Percentiles rank a stretch among this genome's conserved stretches.
Evolutionary conservation across 1,284 basidiomycete genomes (phyloP).

Genomic region (Ceratobasidium sp.): DNA sequence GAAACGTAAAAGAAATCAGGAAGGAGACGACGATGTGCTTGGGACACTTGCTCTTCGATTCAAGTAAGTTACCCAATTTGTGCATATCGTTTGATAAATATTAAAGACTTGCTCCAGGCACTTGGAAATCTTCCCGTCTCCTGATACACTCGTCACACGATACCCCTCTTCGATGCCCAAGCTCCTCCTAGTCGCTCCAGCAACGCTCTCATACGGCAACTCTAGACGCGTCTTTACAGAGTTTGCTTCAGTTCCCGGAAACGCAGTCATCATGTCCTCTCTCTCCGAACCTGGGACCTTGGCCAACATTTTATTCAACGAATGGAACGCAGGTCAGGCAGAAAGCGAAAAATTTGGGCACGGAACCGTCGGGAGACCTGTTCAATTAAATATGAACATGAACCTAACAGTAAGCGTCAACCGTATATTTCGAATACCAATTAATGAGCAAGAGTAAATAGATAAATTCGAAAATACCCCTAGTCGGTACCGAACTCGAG

Average conservation of each 20-base stretch:
- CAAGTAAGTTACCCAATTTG: constrained; percentile 56
- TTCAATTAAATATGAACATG: constrained; percentile 76
- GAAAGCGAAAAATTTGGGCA: constrained; percentile 83
- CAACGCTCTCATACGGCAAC: constrained; percentile 90
- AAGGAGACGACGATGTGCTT: constrained; percentile 76
- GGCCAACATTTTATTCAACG: constrained; percentile 78
- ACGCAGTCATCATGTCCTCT: constrained; percentile 83
- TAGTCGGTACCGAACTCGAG: constrained; percentile 87
- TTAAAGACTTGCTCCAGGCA: constrained; percentile 59
- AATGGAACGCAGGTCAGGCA: constrained; percentile 84
- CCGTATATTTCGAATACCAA: neutral
- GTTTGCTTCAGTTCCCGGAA: constrained; percentile 81
- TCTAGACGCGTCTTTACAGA: constrained; percentile 85
- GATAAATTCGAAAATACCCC: constrained; percentile 89
- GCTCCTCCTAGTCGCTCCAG: constrained; percentile 91
- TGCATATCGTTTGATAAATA: neutral
- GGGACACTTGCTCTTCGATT: constrained; percentile 79
- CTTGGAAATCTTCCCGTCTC: constrained; percentile 87
- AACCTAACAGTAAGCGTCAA: constrained; percentile 65
- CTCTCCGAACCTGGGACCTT: constrained; percentile 83
- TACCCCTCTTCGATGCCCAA: constrained; percentile 90
- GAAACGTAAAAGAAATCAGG: constrained; percentile 66
- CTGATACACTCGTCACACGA: constrained; percentile 79
- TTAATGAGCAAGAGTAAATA: constrained; percentile 47
- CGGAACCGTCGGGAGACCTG: constrained; percentile 84